Conservation (phyloP, 495 filamentous ascomycete genomes). For the Trichoderma reesei region DNA sequence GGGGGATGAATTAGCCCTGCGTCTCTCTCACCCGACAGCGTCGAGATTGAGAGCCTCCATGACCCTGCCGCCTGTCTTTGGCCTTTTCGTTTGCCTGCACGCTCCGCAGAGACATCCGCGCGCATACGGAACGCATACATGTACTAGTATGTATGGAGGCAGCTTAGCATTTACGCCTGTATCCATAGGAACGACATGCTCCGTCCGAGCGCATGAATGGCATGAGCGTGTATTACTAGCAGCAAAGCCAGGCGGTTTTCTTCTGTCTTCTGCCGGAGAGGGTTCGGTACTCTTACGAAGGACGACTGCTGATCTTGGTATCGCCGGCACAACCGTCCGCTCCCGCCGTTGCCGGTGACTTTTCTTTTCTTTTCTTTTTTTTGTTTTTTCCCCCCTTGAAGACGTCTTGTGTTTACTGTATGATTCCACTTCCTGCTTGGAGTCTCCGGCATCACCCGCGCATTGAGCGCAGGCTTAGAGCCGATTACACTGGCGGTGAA, state of each 20-base stretch:
- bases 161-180: not conserved
- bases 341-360: not conserved
- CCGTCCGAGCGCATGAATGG: not conserved
- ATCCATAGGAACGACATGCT: no score
- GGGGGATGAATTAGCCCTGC: no score
- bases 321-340: not conserved
- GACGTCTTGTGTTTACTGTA: not conserved
- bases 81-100: no score
- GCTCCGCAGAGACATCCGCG: constrained; percentile 3
- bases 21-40: no score
- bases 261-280: no score
- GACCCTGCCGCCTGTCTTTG: no score
- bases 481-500: constrained; percentile 7
- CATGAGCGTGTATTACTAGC: no score
- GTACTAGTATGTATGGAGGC: not conserved
- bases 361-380: not conserved
- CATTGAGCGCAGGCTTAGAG: not conserved
- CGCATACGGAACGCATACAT: constrained; percentile 1
- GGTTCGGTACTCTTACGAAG: not conserved
- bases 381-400: not conserved
- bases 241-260: not conserved
- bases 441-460: not conserved
- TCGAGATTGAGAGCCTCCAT: no score
- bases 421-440: not conserved
- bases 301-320: not conserved